Evolutionary conservation across 169 alveolate species (phyloP), one percentile per base, ranked within the genome.

Genomic region (Perkinsus marinus): DNA sequence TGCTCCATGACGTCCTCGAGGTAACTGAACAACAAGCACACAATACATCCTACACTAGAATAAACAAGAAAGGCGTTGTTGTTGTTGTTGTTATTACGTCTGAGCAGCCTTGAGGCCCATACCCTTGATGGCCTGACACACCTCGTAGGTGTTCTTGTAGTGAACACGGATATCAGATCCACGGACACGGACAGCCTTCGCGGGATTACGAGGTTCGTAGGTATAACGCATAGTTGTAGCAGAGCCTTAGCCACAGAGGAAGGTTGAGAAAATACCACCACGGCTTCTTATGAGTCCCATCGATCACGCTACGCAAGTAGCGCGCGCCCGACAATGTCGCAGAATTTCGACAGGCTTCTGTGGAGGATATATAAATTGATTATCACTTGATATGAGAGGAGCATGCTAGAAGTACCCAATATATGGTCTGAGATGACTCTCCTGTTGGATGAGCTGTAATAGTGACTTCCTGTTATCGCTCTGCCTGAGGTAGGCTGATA

Each of bases 71-170:
- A 3, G 46, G 46, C 46, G 46, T 6, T 10, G 10, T 41, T 41
- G 19, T 10, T 10, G 46, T 41, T 10, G 10, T 41, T 41, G 10
- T 41, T 41, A 57, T 57, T 57, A 57, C 94, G 95, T 95, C 93
- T 97, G 95, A 47, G 99, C 99, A 90, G 95, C 96, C 68, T 94
- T 92, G 90, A 98, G 95, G 43, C 94, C 93, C 99, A 97, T 96
- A 93, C 99, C 98, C 95, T 98, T 97, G 93, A 98, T 97, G 92
- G 99, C 99, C 92, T 96, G 95, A 39, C 98, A 99, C 36, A 98
- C 97, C 95, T 98, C 99, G 92, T 96, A 97, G 68, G 99, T 98
- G 94, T 98, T 98, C 97, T 98, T 98, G 97, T 96, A 98, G 95
- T 97, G 98, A 68, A 97, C 98, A 92, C 99, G 97, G 92, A 98